These are phyloP conservation scores for Lentinula aciculospora DNA, from an alignment of 768 basidiomycete species.

Conservation along the genomic window DNA sequence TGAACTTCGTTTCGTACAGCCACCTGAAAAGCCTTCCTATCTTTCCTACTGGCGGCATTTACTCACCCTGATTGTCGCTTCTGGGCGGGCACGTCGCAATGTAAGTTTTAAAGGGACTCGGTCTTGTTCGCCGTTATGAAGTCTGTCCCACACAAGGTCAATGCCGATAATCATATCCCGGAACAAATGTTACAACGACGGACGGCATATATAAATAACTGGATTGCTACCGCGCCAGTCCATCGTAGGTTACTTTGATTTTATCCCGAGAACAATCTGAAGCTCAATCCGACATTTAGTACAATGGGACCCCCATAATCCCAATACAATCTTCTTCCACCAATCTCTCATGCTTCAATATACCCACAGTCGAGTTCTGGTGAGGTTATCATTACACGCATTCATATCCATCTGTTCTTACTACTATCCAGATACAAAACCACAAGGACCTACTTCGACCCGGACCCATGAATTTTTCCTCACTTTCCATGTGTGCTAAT, in stretches of 20 bases:
- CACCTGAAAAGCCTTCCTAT: slow-evolving; percentile 34
- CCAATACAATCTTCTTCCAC: slow-evolving; percentile 20
- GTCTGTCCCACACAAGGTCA: not conserved
- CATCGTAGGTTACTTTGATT: slow-evolving; percentile 44
- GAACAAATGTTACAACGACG: slow-evolving; percentile 42
- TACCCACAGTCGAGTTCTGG: slow-evolving; percentile 8
- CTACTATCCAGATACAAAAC: slow-evolving; percentile 50
- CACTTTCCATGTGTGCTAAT: slow-evolving; percentile 61
- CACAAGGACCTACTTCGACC: slow-evolving; percentile 44
- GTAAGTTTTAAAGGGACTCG: not conserved
- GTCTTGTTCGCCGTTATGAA: not conserved
- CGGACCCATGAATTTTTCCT: slow-evolving; percentile 24
- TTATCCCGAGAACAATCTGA: slow-evolving; percentile 19
- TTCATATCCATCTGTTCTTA: not conserved
- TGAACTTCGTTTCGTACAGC: slow-evolving; percentile 40
- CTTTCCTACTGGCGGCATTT: slow-evolving; percentile 34
- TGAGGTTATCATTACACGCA: slow-evolving; percentile 19
- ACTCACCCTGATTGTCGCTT: slow-evolving; percentile 39
- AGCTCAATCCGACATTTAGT: slow-evolving; percentile 41
- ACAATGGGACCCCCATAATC: slow-evolving; percentile 11
- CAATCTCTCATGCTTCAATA: slow-evolving; percentile 25
- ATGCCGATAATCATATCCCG: not conserved
- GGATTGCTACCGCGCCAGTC: slow-evolving; percentile 39
- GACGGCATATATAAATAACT: slow-evolving; percentile 34
- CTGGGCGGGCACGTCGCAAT: slow-evolving; percentile 35